A percentile compares a stretch with the other conserved stretches of the same genome.
Evolutionary conservation across 1,284 basidiomycete species (phyloP).

Genomic region (Rhodotorula mucilaginosa): DNA sequence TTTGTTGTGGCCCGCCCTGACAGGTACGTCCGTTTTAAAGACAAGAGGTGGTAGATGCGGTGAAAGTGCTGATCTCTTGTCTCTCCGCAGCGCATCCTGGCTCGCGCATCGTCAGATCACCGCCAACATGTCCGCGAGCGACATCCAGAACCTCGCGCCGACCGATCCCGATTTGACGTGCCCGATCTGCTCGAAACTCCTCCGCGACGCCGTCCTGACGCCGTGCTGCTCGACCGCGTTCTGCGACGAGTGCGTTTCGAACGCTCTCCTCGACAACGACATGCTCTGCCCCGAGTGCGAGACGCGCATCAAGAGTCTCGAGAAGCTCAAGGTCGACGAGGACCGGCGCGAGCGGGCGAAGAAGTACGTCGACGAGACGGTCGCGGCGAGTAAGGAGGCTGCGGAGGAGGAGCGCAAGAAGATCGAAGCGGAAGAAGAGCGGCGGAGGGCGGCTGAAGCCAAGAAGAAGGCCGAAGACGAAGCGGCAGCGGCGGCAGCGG

Average conservation of each 20-base stretch:
- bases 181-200: conserved; percentile 82
- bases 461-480: conserved; percentile 17
- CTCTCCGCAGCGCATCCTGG: conserved; percentile 70
- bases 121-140: conserved; percentile 74
- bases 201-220: conserved; percentile 82
- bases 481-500: neutral
- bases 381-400: conserved; percentile 75
- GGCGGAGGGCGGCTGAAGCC: conserved; percentile 27
- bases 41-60: neutral
- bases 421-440: conserved; percentile 38
- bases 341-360: conserved; percentile 69
- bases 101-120: conserved; percentile 77
- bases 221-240: conserved; percentile 86
- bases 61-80: neutral
- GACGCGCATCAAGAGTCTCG: conserved; percentile 77
- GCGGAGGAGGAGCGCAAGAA: conserved; percentile 44
- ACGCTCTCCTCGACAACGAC: conserved; percentile 83
- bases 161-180: conserved; percentile 74
- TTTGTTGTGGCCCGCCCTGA: conserved; percentile 94
- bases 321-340: conserved; percentile 76
- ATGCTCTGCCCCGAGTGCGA: conserved; percentile 86
- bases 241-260: conserved; percentile 93
- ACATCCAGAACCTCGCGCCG: conserved; percentile 76
- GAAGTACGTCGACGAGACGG: conserved; percentile 76
- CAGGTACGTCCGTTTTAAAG: conserved; percentile 51